Base-by-base conservation (phyloP, 306 rosid species). In the Canavalia ensiformis region DNA sequence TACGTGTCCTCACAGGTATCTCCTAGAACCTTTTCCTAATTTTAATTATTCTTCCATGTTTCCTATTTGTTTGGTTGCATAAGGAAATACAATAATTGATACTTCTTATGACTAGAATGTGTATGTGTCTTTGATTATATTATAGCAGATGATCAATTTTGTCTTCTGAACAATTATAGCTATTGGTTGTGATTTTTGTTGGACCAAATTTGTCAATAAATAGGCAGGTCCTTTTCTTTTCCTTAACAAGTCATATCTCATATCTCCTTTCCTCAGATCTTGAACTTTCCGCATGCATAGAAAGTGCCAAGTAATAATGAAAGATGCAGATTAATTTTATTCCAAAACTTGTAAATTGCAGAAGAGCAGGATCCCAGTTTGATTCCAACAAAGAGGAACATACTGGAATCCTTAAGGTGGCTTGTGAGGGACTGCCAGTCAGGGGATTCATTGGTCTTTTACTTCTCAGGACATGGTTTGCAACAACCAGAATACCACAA, bases 381-480 rank as follows among this genome's bases (percentile, higher is more conserved):
- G 5, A 25, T 42, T 39, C 98, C 98, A 28, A 92, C 97, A 0
- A 94, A 82, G 88, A 87, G 76, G 77, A 92, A 94, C 84, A 89
- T 94, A 12, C 56, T 83, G 72, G 83, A 64, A 2, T 83, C 87
- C 18, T 76, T 94, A 66, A 83, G 83, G 31, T 94, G 98, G 98
- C 90, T 94, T 4, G 98, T 92, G 80, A 80, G 84, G 33, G 97
- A 74, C 25, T 83, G 90, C 83, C 12, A 74, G 7, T 5, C 46
- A 4, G 94, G 91, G 54, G 97, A 90, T 42, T 80, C 84, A 0
- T 79, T 94, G 64, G 95, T 94, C 65, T 94, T 94, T 70, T 92
- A 87, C 86, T 92, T 89, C 94, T 94, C 98, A 0, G 95, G 95
- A 33, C 98, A 94, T 75, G 97, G 97, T 28, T 54, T 88, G 41